Percentiles rank a stretch among this genome's conserved stretches.
Evolutionary conservation across 2,329 filamentous ascomycete species (phyloP).

Genomic region (Penicillium palitans): DNA sequence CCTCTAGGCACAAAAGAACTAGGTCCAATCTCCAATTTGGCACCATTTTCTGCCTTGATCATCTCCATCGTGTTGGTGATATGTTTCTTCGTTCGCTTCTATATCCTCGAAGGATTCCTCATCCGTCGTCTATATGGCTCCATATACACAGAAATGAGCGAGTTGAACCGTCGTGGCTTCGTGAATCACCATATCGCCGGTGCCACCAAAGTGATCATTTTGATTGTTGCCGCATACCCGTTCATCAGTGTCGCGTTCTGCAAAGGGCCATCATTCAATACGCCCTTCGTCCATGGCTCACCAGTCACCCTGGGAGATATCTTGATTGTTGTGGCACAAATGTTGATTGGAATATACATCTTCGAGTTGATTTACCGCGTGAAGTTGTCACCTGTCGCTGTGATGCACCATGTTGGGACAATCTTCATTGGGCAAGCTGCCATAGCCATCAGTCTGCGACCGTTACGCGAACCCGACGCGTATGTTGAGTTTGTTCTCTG

Average conservation of each 20-base stretch:
- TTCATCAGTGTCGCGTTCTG: constrained; percentile 44
- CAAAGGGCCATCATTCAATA: constrained; percentile 30
- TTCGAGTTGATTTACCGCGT: constrained; percentile 49
- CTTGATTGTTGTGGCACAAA: constrained; percentile 42
- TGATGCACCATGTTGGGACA: constrained; percentile 45
- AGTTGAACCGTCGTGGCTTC: constrained; percentile 43
- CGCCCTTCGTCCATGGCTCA: constrained; percentile 31
- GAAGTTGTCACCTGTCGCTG: constrained; percentile 44
- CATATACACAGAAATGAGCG: constrained; percentile 39
- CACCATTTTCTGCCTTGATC: constrained; percentile 29
- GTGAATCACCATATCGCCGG: constrained; percentile 51
- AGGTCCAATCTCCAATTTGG: constrained; percentile 27
- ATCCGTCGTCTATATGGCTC: constrained; percentile 37
- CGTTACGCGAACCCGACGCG: constrained; percentile 33
- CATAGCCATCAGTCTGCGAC: constrained; percentile 41
- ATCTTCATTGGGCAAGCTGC: constrained; percentile 46
- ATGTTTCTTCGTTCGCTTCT: constrained; percentile 46
- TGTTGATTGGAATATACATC: constrained; percentile 50
- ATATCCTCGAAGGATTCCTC: constrained; percentile 45
- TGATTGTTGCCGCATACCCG: constrained; percentile 45
- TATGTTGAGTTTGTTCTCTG: constrained; percentile 42
- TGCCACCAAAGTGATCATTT: constrained; percentile 43
- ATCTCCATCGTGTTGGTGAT: constrained; percentile 29
- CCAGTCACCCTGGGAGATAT: constrained; percentile 45
- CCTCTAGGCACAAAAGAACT: background rate